Conservation (phyloP, 257 asterid genomes). For the Paraleonurus japonicus region DNA sequence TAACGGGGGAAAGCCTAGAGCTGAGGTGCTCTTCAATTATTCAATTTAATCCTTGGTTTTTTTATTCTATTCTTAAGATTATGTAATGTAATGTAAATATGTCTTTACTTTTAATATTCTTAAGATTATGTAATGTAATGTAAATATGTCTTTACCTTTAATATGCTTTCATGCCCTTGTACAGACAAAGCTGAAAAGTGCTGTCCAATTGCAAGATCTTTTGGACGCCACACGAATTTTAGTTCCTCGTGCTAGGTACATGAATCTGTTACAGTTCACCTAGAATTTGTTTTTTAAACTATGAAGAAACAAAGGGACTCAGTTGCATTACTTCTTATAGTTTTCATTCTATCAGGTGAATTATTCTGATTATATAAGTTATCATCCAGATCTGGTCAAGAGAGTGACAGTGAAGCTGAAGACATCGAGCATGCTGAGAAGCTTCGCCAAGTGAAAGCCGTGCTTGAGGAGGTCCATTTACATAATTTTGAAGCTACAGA, state of each 20-base stretch:
- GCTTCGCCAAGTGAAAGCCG: constrained; percentile 99
- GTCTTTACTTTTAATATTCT: neutral
- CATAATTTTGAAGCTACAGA: neutral
- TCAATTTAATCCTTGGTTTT: constrained; percentile 18
- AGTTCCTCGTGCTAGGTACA: constrained; percentile 84
- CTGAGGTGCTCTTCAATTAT: constrained; percentile 61
- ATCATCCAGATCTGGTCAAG: constrained; percentile 71
- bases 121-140: neutral
- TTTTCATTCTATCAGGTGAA: neutral
- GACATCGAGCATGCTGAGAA: constrained; percentile 96
- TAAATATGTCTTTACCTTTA: constrained; percentile 9
- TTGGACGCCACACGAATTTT: constrained; percentile 91
- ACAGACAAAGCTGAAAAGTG: constrained; percentile 95
- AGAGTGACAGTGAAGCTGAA: constrained; percentile 97
- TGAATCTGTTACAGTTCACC: neutral
- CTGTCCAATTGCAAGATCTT: constrained; percentile 96
- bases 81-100: neutral
- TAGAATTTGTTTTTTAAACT: neutral
- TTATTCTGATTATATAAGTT: neutral
- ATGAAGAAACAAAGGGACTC: too few relatives aligned
- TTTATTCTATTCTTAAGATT: neutral
- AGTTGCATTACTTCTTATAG: neutral
- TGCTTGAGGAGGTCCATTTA: constrained; percentile 91
- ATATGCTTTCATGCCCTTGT: constrained; percentile 27
- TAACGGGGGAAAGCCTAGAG: constrained; percentile 89